Conservation (phyloP, 129 eudicot genomes). For the Flaveria trinervia region DNA sequence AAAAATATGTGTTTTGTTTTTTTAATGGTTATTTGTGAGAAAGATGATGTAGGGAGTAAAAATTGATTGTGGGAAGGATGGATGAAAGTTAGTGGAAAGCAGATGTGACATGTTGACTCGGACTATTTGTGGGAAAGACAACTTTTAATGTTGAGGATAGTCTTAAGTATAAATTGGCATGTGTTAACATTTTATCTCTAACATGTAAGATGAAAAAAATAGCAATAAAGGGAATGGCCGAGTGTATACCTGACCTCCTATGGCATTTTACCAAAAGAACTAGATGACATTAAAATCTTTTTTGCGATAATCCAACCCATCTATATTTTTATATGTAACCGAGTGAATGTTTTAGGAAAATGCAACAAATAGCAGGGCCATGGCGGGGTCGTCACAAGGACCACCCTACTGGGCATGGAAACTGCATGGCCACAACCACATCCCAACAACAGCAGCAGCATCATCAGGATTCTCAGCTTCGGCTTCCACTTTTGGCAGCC, state of each 20-base stretch:
- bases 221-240: background rate
- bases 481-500: conserved; percentile 34
- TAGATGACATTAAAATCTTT: background rate
- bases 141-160: too few species aligned
- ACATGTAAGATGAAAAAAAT: background rate
- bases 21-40: too few species aligned
- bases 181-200: background rate
- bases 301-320: background rate
- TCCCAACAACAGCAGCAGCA: conserved; percentile 60
- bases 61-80: too few species aligned
- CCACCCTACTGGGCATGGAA: conserved; percentile 61
- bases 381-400: conserved; percentile 42
- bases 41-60: too few species aligned
- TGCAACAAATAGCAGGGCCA: conserved; percentile 30
- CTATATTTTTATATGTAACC: background rate
- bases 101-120: too few species aligned
- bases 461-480: conserved; percentile 85
- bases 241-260: background rate
- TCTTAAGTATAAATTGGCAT: background rate
- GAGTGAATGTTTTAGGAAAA: conserved; percentile 40
- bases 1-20: too few species aligned
- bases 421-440: conserved; percentile 46
- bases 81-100: too few species aligned
- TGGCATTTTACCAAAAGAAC: too few species aligned
- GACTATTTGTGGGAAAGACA: too few species aligned